Evolutionary conservation across 768 basidiomycete genomes (phyloP).

Genomic region (Agaricus subrufescens): DNA sequence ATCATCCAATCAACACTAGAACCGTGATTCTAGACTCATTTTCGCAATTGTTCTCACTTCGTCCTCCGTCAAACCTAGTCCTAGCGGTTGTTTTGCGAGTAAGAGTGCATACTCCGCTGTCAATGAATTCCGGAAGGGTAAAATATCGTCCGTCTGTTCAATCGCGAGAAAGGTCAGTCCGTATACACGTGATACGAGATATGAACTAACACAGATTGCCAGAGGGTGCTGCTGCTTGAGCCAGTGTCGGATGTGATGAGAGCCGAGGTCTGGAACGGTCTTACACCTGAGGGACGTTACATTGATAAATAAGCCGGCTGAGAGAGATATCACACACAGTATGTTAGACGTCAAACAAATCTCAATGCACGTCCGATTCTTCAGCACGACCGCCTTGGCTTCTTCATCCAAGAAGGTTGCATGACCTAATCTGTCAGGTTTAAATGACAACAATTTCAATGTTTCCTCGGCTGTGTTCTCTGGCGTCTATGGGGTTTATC

Average conservation of each 20-base stretch:
- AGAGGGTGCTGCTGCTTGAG: constrained; percentile 62
- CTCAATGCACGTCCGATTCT: constrained; percentile 60
- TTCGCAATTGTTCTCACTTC: constrained; percentile 54
- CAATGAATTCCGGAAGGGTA: constrained; percentile 73
- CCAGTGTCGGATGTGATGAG: constrained; percentile 70
- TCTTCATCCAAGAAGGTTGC: constrained; percentile 73
- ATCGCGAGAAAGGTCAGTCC: not conserved
- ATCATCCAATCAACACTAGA: constrained; percentile 7
- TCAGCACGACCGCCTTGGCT: constrained; percentile 49
- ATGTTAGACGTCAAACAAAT: constrained; percentile 81
- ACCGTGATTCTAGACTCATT: constrained; percentile 54
- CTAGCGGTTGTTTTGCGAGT: constrained; percentile 64
- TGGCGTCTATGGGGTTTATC: constrained; percentile 29
- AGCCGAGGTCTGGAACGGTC: constrained; percentile 58
- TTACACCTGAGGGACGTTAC: constrained; percentile 45
- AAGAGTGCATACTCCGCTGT: constrained; percentile 77
- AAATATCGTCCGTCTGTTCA: constrained; percentile 72
- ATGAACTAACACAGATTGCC: constrained; percentile 63
- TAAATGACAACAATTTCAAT: constrained; percentile 50
- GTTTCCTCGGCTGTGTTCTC: constrained; percentile 55
- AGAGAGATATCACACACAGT: constrained; percentile 37
- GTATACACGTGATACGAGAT: not conserved
- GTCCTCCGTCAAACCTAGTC: constrained; percentile 58
- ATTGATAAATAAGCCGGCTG: not conserved
- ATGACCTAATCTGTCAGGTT: constrained; percentile 70